These are phyloP conservation scores for Cupressus sempervirens DNA, from an alignment of 75 land plant genomes.

Conservation along the genomic window DNA sequence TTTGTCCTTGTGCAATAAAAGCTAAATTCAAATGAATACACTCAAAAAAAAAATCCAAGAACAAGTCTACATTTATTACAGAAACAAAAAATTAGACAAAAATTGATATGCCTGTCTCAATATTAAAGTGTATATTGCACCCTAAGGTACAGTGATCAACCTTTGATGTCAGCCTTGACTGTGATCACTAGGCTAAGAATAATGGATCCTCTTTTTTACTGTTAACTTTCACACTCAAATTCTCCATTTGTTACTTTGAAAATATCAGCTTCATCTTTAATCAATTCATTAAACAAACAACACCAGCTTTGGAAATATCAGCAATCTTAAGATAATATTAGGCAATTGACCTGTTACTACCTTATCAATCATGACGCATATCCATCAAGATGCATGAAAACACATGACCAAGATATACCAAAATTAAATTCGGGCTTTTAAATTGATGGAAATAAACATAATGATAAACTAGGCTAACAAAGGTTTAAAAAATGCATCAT, in stretches of 20 bases:
- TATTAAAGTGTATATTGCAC: not conserved
- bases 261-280: not conserved
- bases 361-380: not conserved
- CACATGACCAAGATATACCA: not conserved
- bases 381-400: not conserved
- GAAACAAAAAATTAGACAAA: not conserved
- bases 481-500: not conserved
- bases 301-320: not conserved
- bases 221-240: not conserved
- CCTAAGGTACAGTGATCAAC: not conserved
- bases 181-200: not conserved
- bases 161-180: not conserved
- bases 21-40: not conserved
- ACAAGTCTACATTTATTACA: not conserved
- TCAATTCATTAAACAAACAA: not conserved
- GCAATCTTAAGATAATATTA: not conserved
- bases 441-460: too few relatives aligned
- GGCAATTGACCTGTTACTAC: not conserved
- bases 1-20: not conserved
- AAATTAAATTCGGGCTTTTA: not conserved
- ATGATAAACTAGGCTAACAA: not conserved
- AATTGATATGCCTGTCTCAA: not conserved
- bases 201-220: not conserved
- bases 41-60: not conserved
- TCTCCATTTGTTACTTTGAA: not conserved